Conservation (phyloP, 345 rosid species). For the Populus davidiana region DNA sequence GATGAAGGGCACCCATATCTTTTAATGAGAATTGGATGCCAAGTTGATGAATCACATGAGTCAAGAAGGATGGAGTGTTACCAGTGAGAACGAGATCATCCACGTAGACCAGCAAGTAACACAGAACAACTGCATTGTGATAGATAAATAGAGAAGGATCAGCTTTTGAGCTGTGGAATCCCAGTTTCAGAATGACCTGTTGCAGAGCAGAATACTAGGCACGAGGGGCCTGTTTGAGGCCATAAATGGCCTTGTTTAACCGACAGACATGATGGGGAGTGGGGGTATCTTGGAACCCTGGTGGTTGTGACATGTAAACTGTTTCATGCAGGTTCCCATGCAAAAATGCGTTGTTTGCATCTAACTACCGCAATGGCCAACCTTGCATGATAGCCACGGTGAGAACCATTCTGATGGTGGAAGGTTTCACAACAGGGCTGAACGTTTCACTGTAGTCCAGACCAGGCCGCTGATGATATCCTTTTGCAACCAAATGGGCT, state of each 20-base stretch:
- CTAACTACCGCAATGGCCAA: not conserved
- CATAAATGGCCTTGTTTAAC: not conserved
- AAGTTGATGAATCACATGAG: too few species aligned
- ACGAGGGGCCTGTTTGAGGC: not conserved
- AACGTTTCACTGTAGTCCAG: not conserved
- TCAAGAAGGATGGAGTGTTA: too few species aligned
- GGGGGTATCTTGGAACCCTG: not conserved
- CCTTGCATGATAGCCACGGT: not conserved
- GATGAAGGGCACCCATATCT: too few species aligned
- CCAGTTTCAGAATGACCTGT: fast-evolving
- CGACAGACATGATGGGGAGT: not conserved
- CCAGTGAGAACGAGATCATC: too few species aligned
- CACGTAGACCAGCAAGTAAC: too few species aligned
- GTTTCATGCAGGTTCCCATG: not conserved
- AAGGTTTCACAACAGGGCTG: too few species aligned
- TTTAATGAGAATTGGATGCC: too few species aligned
- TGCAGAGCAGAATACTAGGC: not conserved
- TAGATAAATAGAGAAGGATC: too few species aligned
- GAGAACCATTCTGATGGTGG: not conserved
- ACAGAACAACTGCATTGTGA: fast-evolving
- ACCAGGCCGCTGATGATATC: not conserved
- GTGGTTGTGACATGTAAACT: not conserved
- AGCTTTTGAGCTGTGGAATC: fast-evolving
- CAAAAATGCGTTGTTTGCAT: not conserved
- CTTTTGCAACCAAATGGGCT: not conserved